Evolutionary conservation across 352 stramenopile species (phyloP).

Genomic region (Plasmopara halstedii): DNA sequence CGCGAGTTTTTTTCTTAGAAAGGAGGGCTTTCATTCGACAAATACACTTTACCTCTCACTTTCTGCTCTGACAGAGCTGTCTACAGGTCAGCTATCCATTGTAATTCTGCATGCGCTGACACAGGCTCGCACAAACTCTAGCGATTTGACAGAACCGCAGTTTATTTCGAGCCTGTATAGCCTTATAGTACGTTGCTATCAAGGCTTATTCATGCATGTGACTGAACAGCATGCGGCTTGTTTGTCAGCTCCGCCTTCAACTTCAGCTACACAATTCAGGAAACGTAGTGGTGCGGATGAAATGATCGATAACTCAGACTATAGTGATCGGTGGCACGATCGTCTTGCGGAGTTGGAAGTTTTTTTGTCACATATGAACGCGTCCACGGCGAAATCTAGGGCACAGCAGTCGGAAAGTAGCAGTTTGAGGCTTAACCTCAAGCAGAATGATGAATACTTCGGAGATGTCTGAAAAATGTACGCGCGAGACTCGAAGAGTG

Average conservation of each 20-base stretch:
- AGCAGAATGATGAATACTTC: slow-evolving; percentile 3
- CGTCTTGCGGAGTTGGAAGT: slow-evolving; percentile 43
- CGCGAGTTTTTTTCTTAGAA: slow-evolving; percentile 6
- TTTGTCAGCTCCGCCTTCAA: neutral
- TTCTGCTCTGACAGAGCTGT: slow-evolving; percentile 27
- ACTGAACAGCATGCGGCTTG: slow-evolving; percentile 5
- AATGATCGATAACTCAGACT: neutral
- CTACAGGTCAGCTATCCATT: slow-evolving; percentile 43
- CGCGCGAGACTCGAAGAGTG: slow-evolving; percentile 30
- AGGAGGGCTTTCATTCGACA: neutral
- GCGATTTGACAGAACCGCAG: slow-evolving; percentile 36
- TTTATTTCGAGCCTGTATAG: slow-evolving; percentile 47
- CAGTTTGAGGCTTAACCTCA: slow-evolving; percentile 20
- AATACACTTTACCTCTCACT: slow-evolving; percentile 28
- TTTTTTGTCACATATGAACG: slow-evolving; percentile 35
- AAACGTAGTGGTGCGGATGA: slow-evolving; percentile 4
- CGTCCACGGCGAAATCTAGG: neutral
- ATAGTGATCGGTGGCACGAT: slow-evolving; percentile 27
- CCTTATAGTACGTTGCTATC: slow-evolving; percentile 52
- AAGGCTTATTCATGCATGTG: slow-evolving; percentile 36
- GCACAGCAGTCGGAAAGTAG: slow-evolving; percentile 13
- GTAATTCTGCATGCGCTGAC: slow-evolving; percentile 48
- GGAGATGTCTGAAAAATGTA: neutral
- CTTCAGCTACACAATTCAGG: neutral
- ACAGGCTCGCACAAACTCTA: slow-evolving; percentile 18